Evolutionary conservation across 257 asterid genomes (phyloP).

Genomic region (Solanum tarijense): DNA sequence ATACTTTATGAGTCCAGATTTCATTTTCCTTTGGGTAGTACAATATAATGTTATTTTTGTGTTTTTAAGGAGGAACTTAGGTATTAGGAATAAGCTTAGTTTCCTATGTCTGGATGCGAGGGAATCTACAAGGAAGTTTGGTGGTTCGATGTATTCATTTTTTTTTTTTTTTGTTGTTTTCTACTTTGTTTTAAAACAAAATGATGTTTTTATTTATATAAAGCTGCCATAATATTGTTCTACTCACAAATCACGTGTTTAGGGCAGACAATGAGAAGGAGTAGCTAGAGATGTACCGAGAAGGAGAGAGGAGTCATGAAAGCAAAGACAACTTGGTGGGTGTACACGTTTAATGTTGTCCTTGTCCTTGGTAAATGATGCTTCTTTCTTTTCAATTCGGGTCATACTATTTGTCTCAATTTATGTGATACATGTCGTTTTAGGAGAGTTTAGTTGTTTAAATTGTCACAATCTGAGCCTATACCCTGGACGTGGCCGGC

Average conservation of each 20-base stretch:
- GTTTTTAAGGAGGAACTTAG: not conserved
- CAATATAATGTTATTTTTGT: not conserved
- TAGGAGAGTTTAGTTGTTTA: too few species aligned
- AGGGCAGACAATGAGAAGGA: not conserved
- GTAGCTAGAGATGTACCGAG: not conserved
- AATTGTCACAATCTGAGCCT: not conserved
- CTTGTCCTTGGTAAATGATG: not conserved
- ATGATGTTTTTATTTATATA: not conserved
- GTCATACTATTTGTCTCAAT: not conserved
- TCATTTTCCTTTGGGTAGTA: not conserved
- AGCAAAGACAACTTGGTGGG: not conserved
- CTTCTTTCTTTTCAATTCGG: too few species aligned
- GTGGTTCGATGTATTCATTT: not conserved
- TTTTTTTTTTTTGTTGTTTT: not conserved
- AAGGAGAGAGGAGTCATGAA: not conserved
- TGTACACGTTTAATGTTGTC: not conserved
- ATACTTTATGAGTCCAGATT: not conserved
- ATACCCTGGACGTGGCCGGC: not conserved
- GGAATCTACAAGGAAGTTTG: not conserved
- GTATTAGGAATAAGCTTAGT: not conserved
- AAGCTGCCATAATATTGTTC: not conserved
- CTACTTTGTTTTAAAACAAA: not conserved
- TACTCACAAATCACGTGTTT: not conserved
- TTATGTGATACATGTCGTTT: not conserved
- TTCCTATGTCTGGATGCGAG: not conserved